phyloP scores from a whole-genome alignment of 805 yeast species.

The Yarrowia osloensis region DNA sequence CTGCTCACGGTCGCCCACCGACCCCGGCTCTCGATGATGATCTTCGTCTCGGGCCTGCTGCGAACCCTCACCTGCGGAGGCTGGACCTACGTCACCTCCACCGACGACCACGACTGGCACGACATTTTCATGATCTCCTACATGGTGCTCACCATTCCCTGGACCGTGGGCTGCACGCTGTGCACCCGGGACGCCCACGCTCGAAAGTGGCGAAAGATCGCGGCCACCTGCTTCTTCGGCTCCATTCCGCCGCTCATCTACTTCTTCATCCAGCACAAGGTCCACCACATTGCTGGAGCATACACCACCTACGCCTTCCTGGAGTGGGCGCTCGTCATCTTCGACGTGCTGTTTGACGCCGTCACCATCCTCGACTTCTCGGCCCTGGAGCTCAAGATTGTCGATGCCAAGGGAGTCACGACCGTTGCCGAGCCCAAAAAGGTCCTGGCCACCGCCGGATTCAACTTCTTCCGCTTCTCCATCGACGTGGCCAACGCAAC shows the following conservation, averaged over 20 bases:
- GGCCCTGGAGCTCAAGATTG: slow-evolving; percentile 53
- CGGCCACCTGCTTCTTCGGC: slow-evolving; percentile 66
- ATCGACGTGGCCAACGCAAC: slow-evolving; percentile 59
- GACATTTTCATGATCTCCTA: slow-evolving; percentile 94
- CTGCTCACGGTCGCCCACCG: slow-evolving; percentile 42
- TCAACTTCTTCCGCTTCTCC: slow-evolving; percentile 40
- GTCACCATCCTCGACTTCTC: slow-evolving; percentile 72
- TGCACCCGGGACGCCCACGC: slow-evolving; percentile 53
- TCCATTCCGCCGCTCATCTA: slow-evolving; percentile 79
- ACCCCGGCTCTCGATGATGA: slow-evolving; percentile 44
- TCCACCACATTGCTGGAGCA: slow-evolving; percentile 86
- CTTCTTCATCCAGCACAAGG: slow-evolving; percentile 90
- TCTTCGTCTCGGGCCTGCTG: slow-evolving; percentile 61
- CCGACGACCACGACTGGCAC: slow-evolving; percentile 96
- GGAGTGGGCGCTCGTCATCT: slow-evolving; percentile 86
- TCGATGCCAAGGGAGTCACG: slow-evolving; percentile 36
- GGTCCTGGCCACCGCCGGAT: slow-evolving; percentile 36
- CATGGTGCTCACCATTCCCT: slow-evolving; percentile 85
- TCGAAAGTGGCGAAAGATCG: slow-evolving; percentile 51
- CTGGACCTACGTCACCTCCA: slow-evolving; percentile 96
- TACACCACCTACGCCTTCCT: slow-evolving; percentile 91
- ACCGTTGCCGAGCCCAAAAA: slow-evolving; percentile 32
- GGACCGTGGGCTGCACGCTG: slow-evolving; percentile 68
- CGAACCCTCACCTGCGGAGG: slow-evolving; percentile 97
- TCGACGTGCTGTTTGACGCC: slow-evolving; percentile 84